Evolutionary conservation across 1,284 basidiomycete genomes (phyloP), one percentile per base, ranked within the genome.

Genomic region (Ganoderma meredithae): DNA sequence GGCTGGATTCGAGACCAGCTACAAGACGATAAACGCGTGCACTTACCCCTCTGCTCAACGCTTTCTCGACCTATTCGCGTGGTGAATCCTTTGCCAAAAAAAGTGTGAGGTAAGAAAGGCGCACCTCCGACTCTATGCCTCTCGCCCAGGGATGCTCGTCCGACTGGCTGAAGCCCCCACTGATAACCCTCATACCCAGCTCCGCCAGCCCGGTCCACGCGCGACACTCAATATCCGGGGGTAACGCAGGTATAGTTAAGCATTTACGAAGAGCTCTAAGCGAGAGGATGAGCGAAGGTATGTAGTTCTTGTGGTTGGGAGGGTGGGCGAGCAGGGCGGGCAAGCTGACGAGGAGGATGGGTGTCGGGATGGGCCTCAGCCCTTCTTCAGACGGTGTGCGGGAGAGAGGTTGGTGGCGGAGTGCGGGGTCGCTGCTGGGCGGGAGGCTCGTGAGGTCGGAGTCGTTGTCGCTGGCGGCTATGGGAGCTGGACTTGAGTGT

Each of bases 171-270:
- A 85, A 81, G 31, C 86, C 83, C 33, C 83, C 83, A 36, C 79
- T 79, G 65, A 86, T 80, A 59, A 87, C 83, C 71, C 81, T 81
- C 76, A 92, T 82, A 9, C 90, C 91, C 5, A 91, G 71, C 78
- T 93, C 91, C 0, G 87, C 90, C 1, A 92, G 73, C 1, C 85
- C 84, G 0, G 87, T 87, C 88, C 89, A 91, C 0, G 90, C 89
- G 1, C 88, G 80, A 73, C 90, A 91, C 73, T 93, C 90, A 7
- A 89, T 78, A 63, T 86, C 84, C 5, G 85, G 83, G 8, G 86
- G 84, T 6, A 92, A 79, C n/a, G 83, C 81, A 5, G 81, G 81
- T 0, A 88, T 71, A 0, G 78, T 72, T 9, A 91, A 80, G 76
- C 87, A 90, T 71, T 82, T 85, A 36, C 86, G 78, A 8, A 92